Conservation (phyloP, 225 moss, liverwort and hornwort genomes). For the Polytrichum formosum region DNA sequence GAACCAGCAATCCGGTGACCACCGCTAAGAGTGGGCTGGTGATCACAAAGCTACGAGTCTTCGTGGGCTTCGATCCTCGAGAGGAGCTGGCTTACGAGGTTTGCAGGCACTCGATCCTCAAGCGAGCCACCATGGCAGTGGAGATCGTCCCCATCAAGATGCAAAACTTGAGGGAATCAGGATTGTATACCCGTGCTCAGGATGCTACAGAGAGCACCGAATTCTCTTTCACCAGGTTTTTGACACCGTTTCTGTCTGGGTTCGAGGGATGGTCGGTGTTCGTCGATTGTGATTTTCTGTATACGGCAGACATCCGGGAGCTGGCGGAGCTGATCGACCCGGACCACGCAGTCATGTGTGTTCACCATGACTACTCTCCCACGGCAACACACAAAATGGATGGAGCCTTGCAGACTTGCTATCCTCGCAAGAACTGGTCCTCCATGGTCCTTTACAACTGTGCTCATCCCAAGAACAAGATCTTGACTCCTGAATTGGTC, state of each 20-base stretch:
- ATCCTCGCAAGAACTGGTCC: slow-evolving; percentile 73
- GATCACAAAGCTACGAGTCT: slow-evolving; percentile 37
- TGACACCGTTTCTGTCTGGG: slow-evolving; percentile 64
- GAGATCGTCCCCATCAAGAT: slow-evolving; percentile 49
- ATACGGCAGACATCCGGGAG: slow-evolving; percentile 52
- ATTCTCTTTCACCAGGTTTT: slow-evolving; percentile 63
- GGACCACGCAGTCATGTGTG: slow-evolving; percentile 59
- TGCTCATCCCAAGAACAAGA: slow-evolving; percentile 44
- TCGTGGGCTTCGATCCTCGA: slow-evolving; percentile 53
- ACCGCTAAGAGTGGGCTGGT: slow-evolving; percentile 24
- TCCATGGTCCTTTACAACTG: slow-evolving; percentile 70
- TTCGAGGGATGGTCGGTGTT: slow-evolving; percentile 65
- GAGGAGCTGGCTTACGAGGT: slow-evolving; percentile 63
- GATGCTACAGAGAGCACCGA: slow-evolving; percentile 59
- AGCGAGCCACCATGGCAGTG: slow-evolving; percentile 36
- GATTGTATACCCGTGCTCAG: slow-evolving; percentile 42
- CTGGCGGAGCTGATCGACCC: slow-evolving; percentile 49
- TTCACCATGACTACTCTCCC: slow-evolving; percentile 51
- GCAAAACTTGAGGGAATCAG: slow-evolving; percentile 24
- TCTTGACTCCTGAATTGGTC: slow-evolving; percentile 45
- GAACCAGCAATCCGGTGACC: not conserved
- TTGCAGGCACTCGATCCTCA: slow-evolving; percentile 48
- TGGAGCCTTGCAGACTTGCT: slow-evolving; percentile 47
- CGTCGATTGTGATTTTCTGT: slow-evolving; percentile 62
- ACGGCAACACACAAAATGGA: slow-evolving; percentile 47